Base-by-base conservation (phyloP, 805 yeast species). In the Teunomyces atbi region DNA sequence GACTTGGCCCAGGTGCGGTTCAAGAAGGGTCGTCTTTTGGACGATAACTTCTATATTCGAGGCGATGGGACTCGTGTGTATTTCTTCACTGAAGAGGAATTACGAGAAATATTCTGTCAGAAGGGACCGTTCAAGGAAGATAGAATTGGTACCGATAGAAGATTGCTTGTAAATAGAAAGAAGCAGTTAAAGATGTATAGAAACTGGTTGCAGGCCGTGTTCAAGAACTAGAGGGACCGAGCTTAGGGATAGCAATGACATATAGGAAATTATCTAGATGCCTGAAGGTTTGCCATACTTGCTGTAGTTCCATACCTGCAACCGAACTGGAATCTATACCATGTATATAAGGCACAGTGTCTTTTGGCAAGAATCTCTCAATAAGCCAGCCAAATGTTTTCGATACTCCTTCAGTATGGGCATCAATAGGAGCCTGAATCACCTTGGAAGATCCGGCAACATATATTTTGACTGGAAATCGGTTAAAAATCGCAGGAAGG, bases 41-140 rank as follows among this genome's bases (percentile, higher is more conserved):
- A 89, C 45, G 97, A 92, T 46, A 91, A 94, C 65, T 94, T 94
- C 61, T 94, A 94, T 66, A 89, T 91, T 32, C 81, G 99, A 59
- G 99, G 99, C 32, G 99, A 94, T 63, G 99, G 99, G 41, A 94
- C 99, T 0, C 76, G 99, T 56, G 99, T 94, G 10, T 94, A 94
- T 64, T 94, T 94, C 70, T 94, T 94, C 71, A 89, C 96, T 2
- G 98, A 92, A 62, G 96, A 92, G 48, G 97, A 94, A 67, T 66
- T 92, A 47, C 74, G 87, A 50, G 71, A 77, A 38, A 86, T 92
- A 3, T 94, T 92, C 62, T 60, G 68, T 41, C 44, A 42, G 6
- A 59, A 66, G 21, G 71, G 75, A 5, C 73, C 73, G 15, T 89
- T 92, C 58, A 64, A 60, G n/a, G 92, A 87, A 52, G 78, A 73